These are phyloP conservation scores for Pterocarpus santalinus DNA, from an alignment of 306 rosid genomes.

Conservation along the genomic window DNA sequence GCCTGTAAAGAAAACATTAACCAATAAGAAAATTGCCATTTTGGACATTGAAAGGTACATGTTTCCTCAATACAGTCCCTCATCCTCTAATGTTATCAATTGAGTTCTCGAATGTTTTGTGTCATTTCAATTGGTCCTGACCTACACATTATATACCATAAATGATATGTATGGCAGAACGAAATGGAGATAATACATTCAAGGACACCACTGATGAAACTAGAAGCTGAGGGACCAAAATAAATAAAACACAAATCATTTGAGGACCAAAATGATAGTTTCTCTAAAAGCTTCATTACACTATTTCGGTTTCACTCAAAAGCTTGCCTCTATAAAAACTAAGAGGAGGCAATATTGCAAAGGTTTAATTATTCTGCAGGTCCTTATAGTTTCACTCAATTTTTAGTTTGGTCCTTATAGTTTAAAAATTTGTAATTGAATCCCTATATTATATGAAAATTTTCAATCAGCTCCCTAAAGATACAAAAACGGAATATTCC, in stretches of 20 bases:
- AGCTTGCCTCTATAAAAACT: conserved; percentile 4
- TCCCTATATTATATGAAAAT: too few relatives aligned
- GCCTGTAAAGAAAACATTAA: neutral
- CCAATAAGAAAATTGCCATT: neutral
- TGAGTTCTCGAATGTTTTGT: too few relatives aligned
- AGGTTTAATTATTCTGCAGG: too few relatives aligned
- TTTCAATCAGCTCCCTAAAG: too few relatives aligned
- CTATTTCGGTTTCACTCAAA: conserved; percentile 4
- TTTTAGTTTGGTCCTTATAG: too few relatives aligned
- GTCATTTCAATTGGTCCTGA: neutral
- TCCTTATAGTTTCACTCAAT: too few relatives aligned
- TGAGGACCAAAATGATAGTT: conserved; percentile 15
- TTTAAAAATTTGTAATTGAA: too few relatives aligned
- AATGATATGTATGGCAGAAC: conserved; percentile 16
- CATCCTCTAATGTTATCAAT: conserved; percentile 10
- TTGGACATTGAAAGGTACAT: neutral
- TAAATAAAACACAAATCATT: neutral
- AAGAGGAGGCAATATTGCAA: too few relatives aligned
- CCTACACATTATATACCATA: neutral
- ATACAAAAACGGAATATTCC: too few relatives aligned
- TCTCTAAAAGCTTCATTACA: neutral
- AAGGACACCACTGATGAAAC: neutral
- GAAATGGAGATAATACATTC: neutral
- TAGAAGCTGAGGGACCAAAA: neutral
- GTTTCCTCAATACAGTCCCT: neutral